phyloP scores from a whole-genome alignment of 768 basidiomycete species.

The Boletus bicolor region DNA sequence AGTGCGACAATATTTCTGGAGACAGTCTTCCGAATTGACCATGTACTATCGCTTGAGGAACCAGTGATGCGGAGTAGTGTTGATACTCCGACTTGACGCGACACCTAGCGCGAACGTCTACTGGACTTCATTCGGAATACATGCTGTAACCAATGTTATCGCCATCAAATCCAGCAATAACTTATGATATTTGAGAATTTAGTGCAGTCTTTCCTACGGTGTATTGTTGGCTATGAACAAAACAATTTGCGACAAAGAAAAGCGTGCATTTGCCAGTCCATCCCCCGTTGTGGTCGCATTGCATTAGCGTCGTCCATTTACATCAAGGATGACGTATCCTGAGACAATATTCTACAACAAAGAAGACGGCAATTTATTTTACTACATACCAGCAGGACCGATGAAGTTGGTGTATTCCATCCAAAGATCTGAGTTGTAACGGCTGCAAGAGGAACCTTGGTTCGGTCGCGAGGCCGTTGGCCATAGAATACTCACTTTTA shows the following conservation, averaged over 20 bases:
- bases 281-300: no score
- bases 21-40: constrained; percentile 64
- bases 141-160: constrained; percentile 1
- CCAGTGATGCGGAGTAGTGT: neutral
- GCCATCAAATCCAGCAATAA: constrained; percentile 6
- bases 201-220: neutral
- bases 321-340: no score
- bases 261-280: no score
- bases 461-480: neutral
- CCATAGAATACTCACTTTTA: neutral
- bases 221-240: neutral
- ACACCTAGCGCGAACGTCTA: neutral
- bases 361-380: no score
- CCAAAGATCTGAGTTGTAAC: no score
- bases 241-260: neutral
- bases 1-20: constrained; percentile 88
- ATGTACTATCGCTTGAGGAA: constrained; percentile 69
- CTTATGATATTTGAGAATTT: constrained; percentile 22
- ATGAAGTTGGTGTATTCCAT: no score
- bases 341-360: no score
- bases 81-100: neutral
- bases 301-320: no score
- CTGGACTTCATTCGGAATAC: neutral
- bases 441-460: no score
- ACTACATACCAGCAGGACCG: no score